Evolutionary conservation across 2,329 filamentous ascomycete species (phyloP), one percentile per base, ranked within the genome.

Genomic region (Aureobasidium musti): DNA sequence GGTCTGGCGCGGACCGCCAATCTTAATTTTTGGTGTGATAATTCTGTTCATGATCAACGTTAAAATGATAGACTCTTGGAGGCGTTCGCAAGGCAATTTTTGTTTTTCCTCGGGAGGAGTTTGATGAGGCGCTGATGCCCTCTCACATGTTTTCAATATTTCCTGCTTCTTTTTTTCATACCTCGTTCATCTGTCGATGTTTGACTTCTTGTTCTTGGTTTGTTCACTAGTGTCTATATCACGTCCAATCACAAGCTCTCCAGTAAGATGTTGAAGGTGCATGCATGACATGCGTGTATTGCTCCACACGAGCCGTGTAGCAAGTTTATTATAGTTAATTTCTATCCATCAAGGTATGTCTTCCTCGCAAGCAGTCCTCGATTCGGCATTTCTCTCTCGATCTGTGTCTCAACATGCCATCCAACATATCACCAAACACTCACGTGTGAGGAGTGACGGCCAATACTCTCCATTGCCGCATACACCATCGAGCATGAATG

Each of bases 11-110:
- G 43, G 45, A 50, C 21, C 43, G 59, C n/a, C 59, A 63, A 23
- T 23, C 43, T 63, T 63, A 19, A 43, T n/a, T 17, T 39, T 5
- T 21, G 23, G 39, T 57, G 37, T 23, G 37, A 7, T 45, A 37
- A 26, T 43, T 26, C 19, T 50, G 26, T 35, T 47, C 41, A 60
- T 47, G 56, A 60, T 60, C 56, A 60, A 60, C 41, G 56, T 60
- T 47, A 33, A 45, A 28, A 60, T n/a, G 56, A 57, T 57, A 33
- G 14, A 60, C 23, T 35, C 37, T 33, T 45, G 56, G 56, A 13
- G 56, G 56, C 41, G 56, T 60, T 47, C 30, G 23, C n/a, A 17
- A 26, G 39, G n/a, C 2, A 21, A 4, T 21, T 50, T 2, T 43
- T 10, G 7, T 50, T 50, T 61, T 26, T 49, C 21, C 19, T 17